These are phyloP conservation scores for Phialemonium atrogriseum DNA, from an alignment of 2,329 filamentous ascomycete genomes.

Conservation along the genomic window DNA sequence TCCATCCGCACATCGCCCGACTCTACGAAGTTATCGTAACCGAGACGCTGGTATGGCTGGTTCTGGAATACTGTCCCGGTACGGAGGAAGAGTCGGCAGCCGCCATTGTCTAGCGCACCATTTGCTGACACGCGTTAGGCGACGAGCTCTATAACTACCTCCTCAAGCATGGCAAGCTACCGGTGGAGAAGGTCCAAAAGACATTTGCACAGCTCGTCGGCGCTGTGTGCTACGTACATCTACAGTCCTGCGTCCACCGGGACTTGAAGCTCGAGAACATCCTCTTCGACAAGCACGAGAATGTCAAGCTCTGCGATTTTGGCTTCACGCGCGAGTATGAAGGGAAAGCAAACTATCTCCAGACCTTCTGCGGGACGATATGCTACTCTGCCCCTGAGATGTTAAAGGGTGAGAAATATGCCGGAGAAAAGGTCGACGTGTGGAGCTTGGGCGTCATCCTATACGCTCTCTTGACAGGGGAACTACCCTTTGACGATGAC, in stretches of 20 bases:
- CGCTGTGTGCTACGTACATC: constrained; percentile 90
- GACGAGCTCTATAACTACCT: constrained; percentile 98
- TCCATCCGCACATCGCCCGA: constrained; percentile 93
- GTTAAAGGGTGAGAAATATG: constrained; percentile 97
- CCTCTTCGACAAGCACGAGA: constrained; percentile 89
- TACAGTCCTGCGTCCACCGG: constrained; percentile 90
- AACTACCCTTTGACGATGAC: constrained; percentile 93
- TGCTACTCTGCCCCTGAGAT: constrained; percentile 98
- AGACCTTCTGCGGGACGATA: constrained; percentile 95
- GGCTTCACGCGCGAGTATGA: constrained; percentile 97
- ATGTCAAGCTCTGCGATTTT: constrained; percentile 96
- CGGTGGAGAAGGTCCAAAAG: constrained; percentile 81
- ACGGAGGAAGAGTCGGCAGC: constrained; percentile 23
- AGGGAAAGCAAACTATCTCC: constrained; percentile 85
- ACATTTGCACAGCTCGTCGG: constrained; percentile 95
- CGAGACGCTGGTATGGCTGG: constrained; percentile 89
- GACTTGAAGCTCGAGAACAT: constrained; percentile 97
- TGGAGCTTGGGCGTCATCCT: constrained; percentile 86
- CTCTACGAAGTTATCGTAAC: constrained; percentile 98
- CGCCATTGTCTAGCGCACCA: constrained; percentile 2
- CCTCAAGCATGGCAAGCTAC: constrained; percentile 74
- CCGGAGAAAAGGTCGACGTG: constrained; percentile 94
- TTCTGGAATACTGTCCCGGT: constrained; percentile 93
- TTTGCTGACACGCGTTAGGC: constrained; percentile 43
- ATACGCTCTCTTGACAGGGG: constrained; percentile 73